A percentile compares a stretch with the other conserved stretches of the same genome.
These are phyloP conservation scores for Climacium dendroides DNA, from an alignment of 225 moss, liverwort and hornwort species.

Conservation along the genomic window DNA sequence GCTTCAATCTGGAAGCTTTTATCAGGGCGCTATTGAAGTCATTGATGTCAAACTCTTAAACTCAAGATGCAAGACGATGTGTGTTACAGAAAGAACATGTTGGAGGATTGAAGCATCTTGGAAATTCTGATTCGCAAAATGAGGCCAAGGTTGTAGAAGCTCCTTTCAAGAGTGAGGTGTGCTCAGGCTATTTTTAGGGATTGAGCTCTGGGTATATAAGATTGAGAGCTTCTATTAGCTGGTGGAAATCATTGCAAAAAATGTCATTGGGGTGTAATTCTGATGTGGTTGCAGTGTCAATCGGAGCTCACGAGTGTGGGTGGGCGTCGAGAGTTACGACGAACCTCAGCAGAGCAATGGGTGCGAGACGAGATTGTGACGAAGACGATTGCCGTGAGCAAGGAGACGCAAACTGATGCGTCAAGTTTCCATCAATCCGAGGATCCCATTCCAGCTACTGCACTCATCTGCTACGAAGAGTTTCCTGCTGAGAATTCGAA, in stretches of 20 bases:
- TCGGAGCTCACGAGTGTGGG: background rate
- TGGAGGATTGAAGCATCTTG: background rate
- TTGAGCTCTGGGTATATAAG: background rate
- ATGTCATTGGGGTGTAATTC: background rate
- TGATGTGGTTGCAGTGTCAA: background rate
- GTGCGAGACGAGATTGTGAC: background rate
- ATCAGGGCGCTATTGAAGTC: background rate
- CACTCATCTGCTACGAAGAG: conserved; percentile 10
- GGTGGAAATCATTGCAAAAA: background rate
- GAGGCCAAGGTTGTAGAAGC: background rate
- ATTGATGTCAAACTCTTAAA: background rate
- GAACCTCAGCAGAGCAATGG: background rate
- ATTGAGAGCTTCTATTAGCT: background rate
- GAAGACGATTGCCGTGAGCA: background rate
- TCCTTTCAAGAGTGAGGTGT: background rate
- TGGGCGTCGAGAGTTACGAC: background rate
- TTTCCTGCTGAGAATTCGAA: background rate
- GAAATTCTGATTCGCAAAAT: background rate
- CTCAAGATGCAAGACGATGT: background rate
- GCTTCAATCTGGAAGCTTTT: background rate
- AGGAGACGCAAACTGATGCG: conserved; percentile 12
- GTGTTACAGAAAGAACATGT: background rate
- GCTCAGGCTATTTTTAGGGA: background rate
- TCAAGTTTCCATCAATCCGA: background rate
- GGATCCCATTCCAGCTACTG: background rate